Conservation (phyloP, 306 rosid species). For the Urtica urens region DNA sequence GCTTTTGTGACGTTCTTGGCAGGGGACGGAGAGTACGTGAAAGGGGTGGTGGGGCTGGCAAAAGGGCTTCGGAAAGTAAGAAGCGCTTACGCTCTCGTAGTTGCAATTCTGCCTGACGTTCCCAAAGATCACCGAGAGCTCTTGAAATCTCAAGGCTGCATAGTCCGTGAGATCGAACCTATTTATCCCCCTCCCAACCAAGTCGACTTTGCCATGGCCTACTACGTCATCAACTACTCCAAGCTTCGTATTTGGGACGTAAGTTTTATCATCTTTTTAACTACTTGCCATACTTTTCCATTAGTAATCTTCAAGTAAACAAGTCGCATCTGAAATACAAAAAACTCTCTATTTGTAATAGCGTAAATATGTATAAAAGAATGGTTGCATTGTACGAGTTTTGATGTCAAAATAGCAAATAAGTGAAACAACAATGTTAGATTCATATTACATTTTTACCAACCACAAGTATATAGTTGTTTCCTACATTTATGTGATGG, state of each 20-base stretch:
- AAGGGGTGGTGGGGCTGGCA: conserved; percentile 52
- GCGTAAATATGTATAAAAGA: too few species aligned
- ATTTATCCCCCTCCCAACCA: conserved; percentile 46
- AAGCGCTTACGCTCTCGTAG: conserved; percentile 45
- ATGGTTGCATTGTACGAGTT: too few species aligned
- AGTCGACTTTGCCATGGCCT: conserved; percentile 50
- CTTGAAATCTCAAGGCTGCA: conserved; percentile 40
- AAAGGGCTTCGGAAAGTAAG: conserved; percentile 46
- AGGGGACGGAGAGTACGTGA: conserved; percentile 48
- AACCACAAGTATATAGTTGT: too few species aligned
- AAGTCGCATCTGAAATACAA: too few species aligned
- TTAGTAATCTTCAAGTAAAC: not conserved
- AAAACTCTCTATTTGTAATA: too few species aligned
- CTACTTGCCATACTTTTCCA: not conserved
- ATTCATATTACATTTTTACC: too few species aligned
- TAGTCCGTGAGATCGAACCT: conserved; percentile 45
- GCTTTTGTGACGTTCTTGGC: conserved; percentile 54
- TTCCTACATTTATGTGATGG: too few species aligned
- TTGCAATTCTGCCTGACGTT: conserved; percentile 52
- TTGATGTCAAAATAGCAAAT: too few species aligned
- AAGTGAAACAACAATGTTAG: too few species aligned
- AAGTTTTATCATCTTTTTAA: conserved; percentile 12
- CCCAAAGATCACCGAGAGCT: conserved; percentile 47
- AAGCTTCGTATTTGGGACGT: conserved; percentile 65
- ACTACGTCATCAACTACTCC: conserved; percentile 62